Percentiles rank a stretch among this genome's conserved stretches.
Conservation (phyloP, 1,284 basidiomycete genomes). For the Omphalotus olearius region DNA sequence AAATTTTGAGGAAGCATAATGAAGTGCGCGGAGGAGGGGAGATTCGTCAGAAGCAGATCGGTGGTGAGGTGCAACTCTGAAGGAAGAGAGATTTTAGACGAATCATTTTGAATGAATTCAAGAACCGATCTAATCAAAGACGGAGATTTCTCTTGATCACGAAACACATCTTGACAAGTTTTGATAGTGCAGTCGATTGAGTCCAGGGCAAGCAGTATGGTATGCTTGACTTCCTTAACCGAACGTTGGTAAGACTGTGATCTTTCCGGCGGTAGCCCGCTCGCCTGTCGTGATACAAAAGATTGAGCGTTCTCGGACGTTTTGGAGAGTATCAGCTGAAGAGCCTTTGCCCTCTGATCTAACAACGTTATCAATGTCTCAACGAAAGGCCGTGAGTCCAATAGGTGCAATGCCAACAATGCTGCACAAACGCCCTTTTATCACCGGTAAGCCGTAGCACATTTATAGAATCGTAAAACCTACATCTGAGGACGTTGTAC, state of each 20-base stretch:
- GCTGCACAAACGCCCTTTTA: slow-evolving; percentile 67
- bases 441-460: too few species aligned
- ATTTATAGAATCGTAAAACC: slow-evolving; percentile 14
- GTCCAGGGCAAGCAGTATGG: slow-evolving; percentile 45
- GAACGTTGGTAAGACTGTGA: slow-evolving; percentile 22
- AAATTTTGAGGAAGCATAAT: slow-evolving; percentile 60
- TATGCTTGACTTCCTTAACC: slow-evolving; percentile 48
- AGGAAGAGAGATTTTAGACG: slow-evolving; percentile 33
- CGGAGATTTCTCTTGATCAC: slow-evolving; percentile 26
- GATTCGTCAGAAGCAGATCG: slow-evolving; percentile 50
- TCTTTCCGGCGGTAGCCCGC: slow-evolving; percentile 31
- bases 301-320: slow-evolving; percentile 19
- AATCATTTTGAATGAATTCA: slow-evolving; percentile 54
- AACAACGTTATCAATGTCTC: slow-evolving; percentile 72
- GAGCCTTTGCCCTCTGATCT: slow-evolving; percentile 63
- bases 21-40: slow-evolving; percentile 73
- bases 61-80: slow-evolving; percentile 59
- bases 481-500: slow-evolving; percentile 45
- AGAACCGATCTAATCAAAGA: slow-evolving; percentile 56
- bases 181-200: slow-evolving; percentile 53
- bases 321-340: slow-evolving; percentile 47
- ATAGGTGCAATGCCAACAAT: slow-evolving; percentile 75
- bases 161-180: slow-evolving; percentile 51
- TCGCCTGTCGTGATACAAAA: slow-evolving; percentile 19
- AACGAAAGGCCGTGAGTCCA: slow-evolving; percentile 74